A percentile compares a stretch with the other conserved stretches of the same genome.
Conservation (phyloP, 2,329 filamentous ascomycete species). For the Cladosporium sphaerospermum region DNA sequence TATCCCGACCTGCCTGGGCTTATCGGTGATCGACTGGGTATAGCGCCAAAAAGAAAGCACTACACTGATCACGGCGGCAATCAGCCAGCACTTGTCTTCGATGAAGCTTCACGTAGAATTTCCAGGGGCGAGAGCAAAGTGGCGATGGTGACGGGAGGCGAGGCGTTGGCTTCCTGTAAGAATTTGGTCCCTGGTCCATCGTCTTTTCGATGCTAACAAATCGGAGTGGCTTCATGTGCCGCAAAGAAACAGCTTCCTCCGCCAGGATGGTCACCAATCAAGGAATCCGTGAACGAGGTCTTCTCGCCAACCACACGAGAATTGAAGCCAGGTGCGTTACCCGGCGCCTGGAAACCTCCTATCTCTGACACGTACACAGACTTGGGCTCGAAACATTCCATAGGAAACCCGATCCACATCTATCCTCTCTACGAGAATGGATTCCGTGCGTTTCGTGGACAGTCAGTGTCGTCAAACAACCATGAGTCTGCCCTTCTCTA, state of each 20-base stretch:
- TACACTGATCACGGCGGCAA: slow-evolving; percentile 59
- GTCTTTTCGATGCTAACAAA: neutral
- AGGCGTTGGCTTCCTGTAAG: slow-evolving; percentile 56
- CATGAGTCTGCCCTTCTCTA: slow-evolving; percentile 49
- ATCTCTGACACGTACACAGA: slow-evolving; percentile 33
- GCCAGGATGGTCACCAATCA: slow-evolving; percentile 51
- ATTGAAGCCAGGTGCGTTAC: slow-evolving; percentile 25
- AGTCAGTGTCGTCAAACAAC: slow-evolving; percentile 51
- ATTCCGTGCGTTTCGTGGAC: slow-evolving; percentile 51
- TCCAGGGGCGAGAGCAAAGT: slow-evolving; percentile 48
- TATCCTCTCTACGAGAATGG: slow-evolving; percentile 63
- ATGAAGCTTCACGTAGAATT: slow-evolving; percentile 56
- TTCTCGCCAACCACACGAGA: slow-evolving; percentile 47
- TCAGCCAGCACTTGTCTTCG: slow-evolving; percentile 56
- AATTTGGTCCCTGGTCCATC: slow-evolving; percentile 3
- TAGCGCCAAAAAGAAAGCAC: slow-evolving; percentile 42
- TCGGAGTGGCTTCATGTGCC: slow-evolving; percentile 45
- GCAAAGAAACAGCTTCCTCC: slow-evolving; percentile 50
- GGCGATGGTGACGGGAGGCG: slow-evolving; percentile 57
- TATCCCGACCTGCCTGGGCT: slow-evolving; percentile 54
- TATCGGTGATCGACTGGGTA: slow-evolving; percentile 45
- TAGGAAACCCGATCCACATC: slow-evolving; percentile 60
- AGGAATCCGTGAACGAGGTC: slow-evolving; percentile 42
- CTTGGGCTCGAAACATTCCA: slow-evolving; percentile 50
- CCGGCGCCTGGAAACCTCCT: slow-evolving; percentile 8